Evolutionary conservation across 257 asterid species (phyloP).

Genomic region (Przewalskia tangutica): DNA sequence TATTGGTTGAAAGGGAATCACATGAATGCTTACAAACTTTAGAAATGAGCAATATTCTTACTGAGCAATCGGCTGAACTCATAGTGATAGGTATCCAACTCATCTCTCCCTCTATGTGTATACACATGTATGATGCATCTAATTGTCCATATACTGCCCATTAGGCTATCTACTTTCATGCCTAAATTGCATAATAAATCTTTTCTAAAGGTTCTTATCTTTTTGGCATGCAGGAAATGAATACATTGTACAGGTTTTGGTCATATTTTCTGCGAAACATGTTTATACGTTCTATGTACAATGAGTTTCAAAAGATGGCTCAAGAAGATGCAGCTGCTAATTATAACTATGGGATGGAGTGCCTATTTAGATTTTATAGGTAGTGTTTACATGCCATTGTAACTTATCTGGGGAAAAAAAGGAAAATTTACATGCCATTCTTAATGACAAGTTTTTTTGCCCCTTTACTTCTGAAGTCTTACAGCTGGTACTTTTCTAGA

Average conservation of each 20-base stretch:
- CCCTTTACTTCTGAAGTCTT: background rate
- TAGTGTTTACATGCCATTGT: constrained; percentile 14
- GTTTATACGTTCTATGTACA: constrained; percentile 69
- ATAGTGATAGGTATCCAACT: background rate
- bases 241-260: constrained; percentile 85
- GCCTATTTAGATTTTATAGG: constrained; percentile 95
- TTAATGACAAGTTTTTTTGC: background rate
- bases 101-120: background rate
- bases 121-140: background rate
- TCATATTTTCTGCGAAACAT: constrained; percentile 67
- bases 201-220: background rate
- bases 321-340: constrained; percentile 82
- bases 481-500: background rate
- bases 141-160: background rate
- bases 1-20: background rate
- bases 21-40: background rate
- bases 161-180: background rate
- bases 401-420: background rate
- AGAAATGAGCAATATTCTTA: background rate
- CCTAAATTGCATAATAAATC: background rate
- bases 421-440: background rate
- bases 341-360: constrained; percentile 77
- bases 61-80: background rate
- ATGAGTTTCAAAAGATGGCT: constrained; percentile 73
- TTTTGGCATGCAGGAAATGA: constrained; percentile 76